Conservation (phyloP, 2,329 filamentous ascomycete genomes). For the Didymella pinodella region DNA sequence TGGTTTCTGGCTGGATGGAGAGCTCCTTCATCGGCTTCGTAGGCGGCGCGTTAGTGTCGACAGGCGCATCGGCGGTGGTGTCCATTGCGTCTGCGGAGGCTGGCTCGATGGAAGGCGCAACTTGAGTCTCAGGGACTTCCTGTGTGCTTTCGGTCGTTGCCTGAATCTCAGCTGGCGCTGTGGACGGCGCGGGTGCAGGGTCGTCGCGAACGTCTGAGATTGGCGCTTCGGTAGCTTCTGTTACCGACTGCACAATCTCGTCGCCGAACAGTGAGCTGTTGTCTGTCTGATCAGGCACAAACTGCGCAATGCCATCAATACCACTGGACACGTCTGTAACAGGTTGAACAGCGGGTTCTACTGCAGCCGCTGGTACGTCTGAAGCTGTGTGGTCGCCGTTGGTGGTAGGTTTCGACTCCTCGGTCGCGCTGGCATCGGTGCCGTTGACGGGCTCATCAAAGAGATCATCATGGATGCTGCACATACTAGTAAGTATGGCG, state of each 20-base stretch:
- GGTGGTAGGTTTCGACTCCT: conserved; percentile 35
- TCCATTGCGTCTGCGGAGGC: conserved; percentile 40
- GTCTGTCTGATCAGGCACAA: conserved; percentile 53
- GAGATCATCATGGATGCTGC: conserved; percentile 47
- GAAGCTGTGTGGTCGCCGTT: conserved; percentile 43
- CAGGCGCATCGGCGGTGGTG: conserved; percentile 28
- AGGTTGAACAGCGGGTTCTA: conserved; percentile 48
- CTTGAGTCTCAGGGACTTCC: conserved; percentile 43
- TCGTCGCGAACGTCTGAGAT: conserved; percentile 49
- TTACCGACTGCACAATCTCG: conserved; percentile 38
- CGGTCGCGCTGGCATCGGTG: conserved; percentile 23
- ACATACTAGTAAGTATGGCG: conserved; percentile 26
- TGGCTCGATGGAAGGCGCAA: conserved; percentile 23
- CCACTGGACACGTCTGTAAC: conserved; percentile 53
- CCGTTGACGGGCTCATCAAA: conserved; percentile 44
- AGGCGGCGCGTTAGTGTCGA: conserved; percentile 32
- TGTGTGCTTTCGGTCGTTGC: conserved; percentile 39
- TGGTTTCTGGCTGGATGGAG: conserved; percentile 30
- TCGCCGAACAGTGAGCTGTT: conserved; percentile 52
- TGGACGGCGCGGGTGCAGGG: conserved; percentile 28
- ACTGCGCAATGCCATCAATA: conserved; percentile 55
- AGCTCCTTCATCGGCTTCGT: conserved; percentile 48
- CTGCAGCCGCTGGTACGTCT: conserved; percentile 35
- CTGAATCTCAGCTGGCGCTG: conserved; percentile 17
- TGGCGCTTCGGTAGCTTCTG: conserved; percentile 53